These are phyloP conservation scores for Herpomyces periplanetae DNA, from an alignment of 2,329 filamentous ascomycete genomes.

Conservation along the genomic window DNA sequence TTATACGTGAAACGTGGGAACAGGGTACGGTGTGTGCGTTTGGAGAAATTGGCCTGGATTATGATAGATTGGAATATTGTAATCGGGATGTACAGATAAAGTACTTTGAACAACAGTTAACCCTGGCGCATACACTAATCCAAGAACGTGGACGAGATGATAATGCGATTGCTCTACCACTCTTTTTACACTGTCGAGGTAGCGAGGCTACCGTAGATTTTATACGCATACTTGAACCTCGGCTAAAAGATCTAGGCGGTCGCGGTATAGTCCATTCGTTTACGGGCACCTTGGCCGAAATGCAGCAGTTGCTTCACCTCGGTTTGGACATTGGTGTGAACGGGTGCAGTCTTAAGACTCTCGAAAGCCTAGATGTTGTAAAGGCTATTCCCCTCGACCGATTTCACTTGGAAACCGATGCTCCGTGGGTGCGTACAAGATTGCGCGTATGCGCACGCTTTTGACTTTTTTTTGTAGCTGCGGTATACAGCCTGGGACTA, in stretches of 20 bases:
- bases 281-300: slow-evolving; percentile 51
- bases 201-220: slow-evolving; percentile 65
- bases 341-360: slow-evolving; percentile 79
- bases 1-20: too few relatives aligned
- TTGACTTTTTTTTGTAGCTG: slow-evolving; percentile 3
- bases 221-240: slow-evolving; percentile 22
- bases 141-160: too few relatives aligned
- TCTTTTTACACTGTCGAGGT: slow-evolving; percentile 71
- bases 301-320: slow-evolving; percentile 33
- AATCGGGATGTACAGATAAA: slow-evolving; percentile 38
- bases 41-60: slow-evolving; percentile 83
- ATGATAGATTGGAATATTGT: slow-evolving; percentile 56
- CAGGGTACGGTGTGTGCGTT: too few relatives aligned
- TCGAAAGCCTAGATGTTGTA: slow-evolving; percentile 56
- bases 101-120: slow-evolving; percentile 47
- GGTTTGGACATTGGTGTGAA: slow-evolving; percentile 82
- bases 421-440: slow-evolving; percentile 22
- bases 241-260: slow-evolving; percentile 17
- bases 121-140: slow-evolving; percentile 25
- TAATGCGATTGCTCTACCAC: too few relatives aligned
- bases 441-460: background rate
- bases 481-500: slow-evolving; percentile 6
- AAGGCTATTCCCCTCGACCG: slow-evolving; percentile 32
- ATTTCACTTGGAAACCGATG: slow-evolving; percentile 82
- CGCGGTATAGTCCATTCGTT: slow-evolving; percentile 76